Percentiles rank a stretch among this genome's conserved stretches.
Conservation (phyloP, 345 rosid genomes). For the Stellera chamaejasme region DNA sequence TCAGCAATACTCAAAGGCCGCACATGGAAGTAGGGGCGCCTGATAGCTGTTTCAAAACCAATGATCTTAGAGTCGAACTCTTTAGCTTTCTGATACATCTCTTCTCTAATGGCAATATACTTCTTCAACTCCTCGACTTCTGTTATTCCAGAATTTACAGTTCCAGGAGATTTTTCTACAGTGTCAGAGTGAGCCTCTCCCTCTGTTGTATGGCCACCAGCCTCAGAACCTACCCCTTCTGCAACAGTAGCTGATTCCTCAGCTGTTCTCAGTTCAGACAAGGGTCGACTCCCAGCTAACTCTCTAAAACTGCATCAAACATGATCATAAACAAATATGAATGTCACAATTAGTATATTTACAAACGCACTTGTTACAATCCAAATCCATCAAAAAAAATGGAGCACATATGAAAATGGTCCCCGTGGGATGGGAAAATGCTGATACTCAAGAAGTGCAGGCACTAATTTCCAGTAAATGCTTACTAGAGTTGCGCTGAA, state of each 20-base stretch:
- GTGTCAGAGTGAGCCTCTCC: conserved; percentile 50
- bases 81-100: conserved; percentile 83
- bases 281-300: conserved; percentile 65
- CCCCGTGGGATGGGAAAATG: no score
- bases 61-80: conserved; percentile 86
- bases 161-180: conserved; percentile 46
- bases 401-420: no score
- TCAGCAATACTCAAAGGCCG: conserved; percentile 80
- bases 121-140: conserved; percentile 93
- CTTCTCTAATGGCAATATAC: conserved; percentile 79
- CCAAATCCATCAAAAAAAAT: no score
- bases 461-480: no score
- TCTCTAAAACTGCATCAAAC: conserved; percentile 63
- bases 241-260: conserved; percentile 49
- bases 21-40: conserved; percentile 96
- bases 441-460: no score
- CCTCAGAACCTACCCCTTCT: conserved; percentile 31
- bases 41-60: conserved; percentile 95
- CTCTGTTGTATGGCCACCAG: conserved; percentile 36
- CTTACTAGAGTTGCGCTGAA: no score
- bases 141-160: conserved; percentile 62
- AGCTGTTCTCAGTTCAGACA: conserved; percentile 68
- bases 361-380: background rate
- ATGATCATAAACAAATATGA: conserved; percentile 9
- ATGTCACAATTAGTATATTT: background rate